Conservation (phyloP, 2,329 filamentous ascomycete species). For the Neospermospora avenae region DNA sequence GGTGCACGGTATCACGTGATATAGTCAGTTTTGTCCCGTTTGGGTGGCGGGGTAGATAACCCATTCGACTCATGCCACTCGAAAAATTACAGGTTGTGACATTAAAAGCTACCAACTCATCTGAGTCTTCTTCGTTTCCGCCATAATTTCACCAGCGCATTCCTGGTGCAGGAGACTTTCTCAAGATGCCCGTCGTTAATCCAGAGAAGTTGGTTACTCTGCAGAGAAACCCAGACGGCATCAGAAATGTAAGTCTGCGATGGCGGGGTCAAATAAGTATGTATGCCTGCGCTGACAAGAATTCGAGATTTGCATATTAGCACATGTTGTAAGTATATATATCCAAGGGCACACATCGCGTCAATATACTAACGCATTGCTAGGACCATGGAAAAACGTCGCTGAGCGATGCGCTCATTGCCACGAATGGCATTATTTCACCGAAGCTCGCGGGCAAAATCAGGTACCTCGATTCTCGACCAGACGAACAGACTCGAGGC, state of each 20-base stretch:
- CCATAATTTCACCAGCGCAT: background rate
- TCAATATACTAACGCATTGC: background rate
- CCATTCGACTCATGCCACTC: conserved; percentile 3
- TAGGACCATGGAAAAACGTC: conserved; percentile 98
- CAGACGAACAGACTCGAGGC: conserved; percentile 90
- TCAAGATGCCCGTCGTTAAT: conserved; percentile 81
- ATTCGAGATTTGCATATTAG: conserved; percentile 83
- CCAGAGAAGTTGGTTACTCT: conserved; percentile 87
- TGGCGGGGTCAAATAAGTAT: conserved; percentile 25
- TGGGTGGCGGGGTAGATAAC: background rate
- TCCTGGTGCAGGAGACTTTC: background rate
- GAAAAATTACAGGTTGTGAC: background rate
- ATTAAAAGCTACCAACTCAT: background rate
- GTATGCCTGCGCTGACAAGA: conserved; percentile 18
- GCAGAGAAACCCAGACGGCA: conserved; percentile 81
- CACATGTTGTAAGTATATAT: conserved; percentile 68
- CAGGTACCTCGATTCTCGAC: conserved; percentile 91
- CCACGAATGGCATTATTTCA: conserved; percentile 99
- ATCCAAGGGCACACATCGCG: background rate
- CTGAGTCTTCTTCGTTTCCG: background rate
- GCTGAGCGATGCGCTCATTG: conserved; percentile 89
- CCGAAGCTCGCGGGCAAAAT: conserved; percentile 97
- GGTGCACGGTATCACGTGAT: no score
- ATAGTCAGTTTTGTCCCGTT: background rate
- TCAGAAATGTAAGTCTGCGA: conserved; percentile 74